These are phyloP conservation scores for Hippophae rhamnoides DNA, from an alignment of 306 rosid species.

Conservation along the genomic window DNA sequence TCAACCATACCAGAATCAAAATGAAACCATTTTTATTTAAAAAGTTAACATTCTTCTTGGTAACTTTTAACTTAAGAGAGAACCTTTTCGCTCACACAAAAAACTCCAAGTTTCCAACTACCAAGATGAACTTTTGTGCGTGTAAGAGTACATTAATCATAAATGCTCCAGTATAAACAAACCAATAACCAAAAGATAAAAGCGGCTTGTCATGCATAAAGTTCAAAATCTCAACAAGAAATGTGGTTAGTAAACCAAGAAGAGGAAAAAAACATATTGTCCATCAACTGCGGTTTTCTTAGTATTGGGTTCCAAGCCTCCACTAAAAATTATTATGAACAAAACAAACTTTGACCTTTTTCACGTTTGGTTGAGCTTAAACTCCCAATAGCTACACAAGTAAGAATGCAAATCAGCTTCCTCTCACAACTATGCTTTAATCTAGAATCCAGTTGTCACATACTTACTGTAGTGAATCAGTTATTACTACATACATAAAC, in stretches of 20 bases:
- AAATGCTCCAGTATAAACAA: conserved; percentile 2
- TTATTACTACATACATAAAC: neutral
- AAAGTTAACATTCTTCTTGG: too few relatives aligned
- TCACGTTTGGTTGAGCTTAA: neutral
- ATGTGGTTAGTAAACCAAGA: neutral
- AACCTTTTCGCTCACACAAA: conserved; percentile 1
- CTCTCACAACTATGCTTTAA: neutral
- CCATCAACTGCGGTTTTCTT: too few relatives aligned
- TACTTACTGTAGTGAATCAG: neutral
- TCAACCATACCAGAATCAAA: conserved; percentile 19
- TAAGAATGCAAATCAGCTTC: neutral
- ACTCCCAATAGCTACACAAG: neutral
- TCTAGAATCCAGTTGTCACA: neutral
- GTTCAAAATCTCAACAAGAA: neutral
- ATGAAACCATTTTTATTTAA: conserved; percentile 1
- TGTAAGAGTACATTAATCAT: neutral
- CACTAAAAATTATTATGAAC: too few relatives aligned
- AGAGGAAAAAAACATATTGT: too few relatives aligned
- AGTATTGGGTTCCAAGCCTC: too few relatives aligned
- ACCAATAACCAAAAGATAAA: neutral
- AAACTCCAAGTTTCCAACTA: neutral
- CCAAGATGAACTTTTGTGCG: neutral
- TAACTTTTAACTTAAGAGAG: neutral
- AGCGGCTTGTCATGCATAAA: neutral
- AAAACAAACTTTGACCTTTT: neutral